Evolutionary conservation across 116 monocot species (phyloP), one percentile per base, ranked within the genome.

Genomic region (Cymodocea nodosa): DNA sequence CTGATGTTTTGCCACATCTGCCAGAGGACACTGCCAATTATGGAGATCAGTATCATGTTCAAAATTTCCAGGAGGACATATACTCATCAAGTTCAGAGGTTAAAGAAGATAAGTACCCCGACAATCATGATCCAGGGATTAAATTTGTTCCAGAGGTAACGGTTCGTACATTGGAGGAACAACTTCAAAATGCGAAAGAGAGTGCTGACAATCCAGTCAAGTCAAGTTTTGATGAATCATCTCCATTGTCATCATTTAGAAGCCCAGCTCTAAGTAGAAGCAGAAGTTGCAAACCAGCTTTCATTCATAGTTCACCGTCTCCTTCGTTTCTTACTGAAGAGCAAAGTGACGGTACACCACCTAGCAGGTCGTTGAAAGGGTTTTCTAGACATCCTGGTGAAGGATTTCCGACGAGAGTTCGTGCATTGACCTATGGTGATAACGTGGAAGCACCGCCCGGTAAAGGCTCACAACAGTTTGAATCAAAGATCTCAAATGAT

Each of bases 221-320:
- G 40, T 65, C 54, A 48, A 50, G 58, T 35, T 35, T 60, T n/a
- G 67, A 59, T 61, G 75, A 51, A 54, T 67, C 76, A 50, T 65
- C 67, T 73, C 52, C 65, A 17, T 69, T 63, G 69, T 23, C 72
- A 1, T 60, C 55, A 2, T 74, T 74, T n/a, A 73, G 61, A 23
- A 68, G 65, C 8, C 49, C 22, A 14, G 59, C 15, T 3, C 59
- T 85, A 30, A 64, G 70, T 49, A 84, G 79, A 75, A 84, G 84
- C 48, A 84, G 73, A 68, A 89, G 84, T 65, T 84, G 84, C 68
- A 75, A 67, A 39, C 77, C 82, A 15, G 60, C 65, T 70, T 6
- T 79, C 59, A 77, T 75, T 72, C 37, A 57, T 37, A 71, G 18
- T 40, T 10, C 64, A 4, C 19, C 62, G 34, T 79, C 71, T 4